Percentiles rank a stretch among this genome's conserved stretches.
These are phyloP conservation scores for Agastache rugosa DNA, from an alignment of 257 asterid species.

Conservation along the genomic window DNA sequence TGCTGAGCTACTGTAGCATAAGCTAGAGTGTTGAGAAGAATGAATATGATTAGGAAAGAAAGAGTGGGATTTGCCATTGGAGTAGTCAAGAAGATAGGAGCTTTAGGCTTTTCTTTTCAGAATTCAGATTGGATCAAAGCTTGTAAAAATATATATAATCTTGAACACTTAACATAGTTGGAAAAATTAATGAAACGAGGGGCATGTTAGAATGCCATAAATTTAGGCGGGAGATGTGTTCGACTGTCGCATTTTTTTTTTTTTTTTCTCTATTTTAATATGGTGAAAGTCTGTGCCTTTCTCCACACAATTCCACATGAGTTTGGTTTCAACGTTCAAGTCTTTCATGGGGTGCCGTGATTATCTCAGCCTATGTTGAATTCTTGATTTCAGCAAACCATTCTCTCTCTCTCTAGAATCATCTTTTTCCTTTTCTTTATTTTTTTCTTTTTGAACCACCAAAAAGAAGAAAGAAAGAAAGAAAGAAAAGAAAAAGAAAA, in stretches of 20 bases:
- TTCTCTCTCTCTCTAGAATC: neutral
- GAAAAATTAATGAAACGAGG: neutral
- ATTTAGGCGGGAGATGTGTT: constrained; percentile 63
- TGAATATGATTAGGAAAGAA: constrained; percentile 38
- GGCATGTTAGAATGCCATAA: constrained; percentile 55
- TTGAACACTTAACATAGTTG: constrained; percentile 21
- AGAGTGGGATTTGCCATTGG: constrained; percentile 54
- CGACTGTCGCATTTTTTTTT: constrained; percentile 40
- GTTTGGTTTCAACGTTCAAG: constrained; percentile 26
- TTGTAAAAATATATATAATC: constrained; percentile 19
- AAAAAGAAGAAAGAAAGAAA: neutral
- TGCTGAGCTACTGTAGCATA: constrained; percentile 37
- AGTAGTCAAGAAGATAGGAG: constrained; percentile 6
- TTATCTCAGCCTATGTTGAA: constrained; percentile 40
- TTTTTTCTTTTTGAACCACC: neutral
- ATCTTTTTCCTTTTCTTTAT: neutral
- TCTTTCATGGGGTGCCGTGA: constrained; percentile 47
- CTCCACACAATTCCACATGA: constrained; percentile 30
- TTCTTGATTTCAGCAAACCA: constrained; percentile 38
- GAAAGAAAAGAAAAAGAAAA: neutral
- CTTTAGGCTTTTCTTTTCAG: neutral
- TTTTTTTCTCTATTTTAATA: constrained; percentile 17
- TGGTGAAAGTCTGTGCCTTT: constrained; percentile 27
- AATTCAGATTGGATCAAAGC: neutral
- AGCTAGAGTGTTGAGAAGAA: constrained; percentile 44